Percentiles rank a stretch among this genome's conserved stretches.
Conservation (phyloP, 2,329 filamentous ascomycete genomes). For the Lasiodiplodia hormozganensis region DNA sequence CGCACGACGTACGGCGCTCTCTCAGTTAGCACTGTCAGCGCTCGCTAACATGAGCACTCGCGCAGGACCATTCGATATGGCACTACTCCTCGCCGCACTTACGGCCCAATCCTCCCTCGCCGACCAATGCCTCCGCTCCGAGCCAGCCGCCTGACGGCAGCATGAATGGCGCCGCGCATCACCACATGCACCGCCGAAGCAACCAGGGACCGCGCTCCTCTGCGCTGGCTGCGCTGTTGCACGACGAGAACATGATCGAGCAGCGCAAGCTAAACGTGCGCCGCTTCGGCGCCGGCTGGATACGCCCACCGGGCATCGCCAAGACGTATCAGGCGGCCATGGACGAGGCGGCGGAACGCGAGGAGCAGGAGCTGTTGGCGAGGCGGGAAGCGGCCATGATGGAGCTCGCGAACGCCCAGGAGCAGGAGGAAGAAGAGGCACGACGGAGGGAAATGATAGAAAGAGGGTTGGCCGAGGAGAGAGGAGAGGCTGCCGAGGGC, state of each 20-base stretch:
- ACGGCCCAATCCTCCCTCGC: conserved; percentile 35
- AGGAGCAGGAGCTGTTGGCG: conserved; percentile 81
- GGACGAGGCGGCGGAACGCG: conserved; percentile 86
- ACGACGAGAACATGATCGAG: conserved; percentile 79
- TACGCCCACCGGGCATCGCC: conserved; percentile 82
- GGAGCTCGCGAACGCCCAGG: conserved; percentile 70
- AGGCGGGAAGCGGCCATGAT: conserved; percentile 73
- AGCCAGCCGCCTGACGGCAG: conserved; percentile 32
- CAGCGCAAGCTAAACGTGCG: conserved; percentile 81
- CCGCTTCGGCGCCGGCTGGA: conserved; percentile 88
- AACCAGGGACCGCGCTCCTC: conserved; percentile 58
- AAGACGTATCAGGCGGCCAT: conserved; percentile 91
- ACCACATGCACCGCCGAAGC: conserved; percentile 36
- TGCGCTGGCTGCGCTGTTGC: conserved; percentile 71
- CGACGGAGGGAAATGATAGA: conserved; percentile 39
- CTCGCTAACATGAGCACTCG: conserved; percentile 13
- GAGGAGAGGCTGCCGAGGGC: conserved; percentile 49
- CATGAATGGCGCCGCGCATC: conserved; percentile 32
- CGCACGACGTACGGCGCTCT: conserved; percentile 35
- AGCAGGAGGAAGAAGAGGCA: conserved; percentile 61
- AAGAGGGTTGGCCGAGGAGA: conserved; percentile 48
- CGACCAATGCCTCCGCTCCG: conserved; percentile 35
- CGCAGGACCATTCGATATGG: conserved; percentile 27
- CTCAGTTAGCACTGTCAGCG: not conserved
- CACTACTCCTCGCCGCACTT: conserved; percentile 24